Percentiles rank a stretch among this genome's conserved stretches.
phyloP scores from a whole-genome alignment of 176 grass and related monocot genomes.

The Chloris gayana region DNA sequence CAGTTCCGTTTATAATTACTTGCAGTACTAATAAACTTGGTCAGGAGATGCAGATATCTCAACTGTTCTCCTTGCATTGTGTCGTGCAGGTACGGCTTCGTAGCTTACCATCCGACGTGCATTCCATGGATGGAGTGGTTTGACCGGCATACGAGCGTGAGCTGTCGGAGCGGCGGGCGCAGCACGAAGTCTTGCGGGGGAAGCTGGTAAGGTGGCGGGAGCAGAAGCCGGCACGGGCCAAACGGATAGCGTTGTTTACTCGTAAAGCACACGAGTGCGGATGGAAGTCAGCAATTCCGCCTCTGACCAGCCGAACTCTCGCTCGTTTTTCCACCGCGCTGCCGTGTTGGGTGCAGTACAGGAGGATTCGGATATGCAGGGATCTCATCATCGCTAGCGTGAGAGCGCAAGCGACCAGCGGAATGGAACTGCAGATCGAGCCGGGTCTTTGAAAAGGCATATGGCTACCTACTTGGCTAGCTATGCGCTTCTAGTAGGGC shows the following conservation, averaged over 20 bases:
- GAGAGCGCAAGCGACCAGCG: conserved; percentile 23
- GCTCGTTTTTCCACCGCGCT: neutral
- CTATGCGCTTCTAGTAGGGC: too few species aligned
- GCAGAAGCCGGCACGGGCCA: neutral
- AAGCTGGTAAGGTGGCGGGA: conserved; percentile 20
- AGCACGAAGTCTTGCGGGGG: neutral
- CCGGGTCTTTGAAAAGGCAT: conserved; percentile 6
- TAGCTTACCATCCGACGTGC: neutral
- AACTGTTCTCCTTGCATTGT: neutral
- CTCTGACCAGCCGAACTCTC: conserved; percentile 23
- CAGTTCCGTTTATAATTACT: neutral
- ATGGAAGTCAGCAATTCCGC: conserved; percentile 33
- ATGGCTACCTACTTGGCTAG: neutral
- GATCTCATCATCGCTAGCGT: neutral
- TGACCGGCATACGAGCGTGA: neutral
- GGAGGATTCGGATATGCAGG: neutral
- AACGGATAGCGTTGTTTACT: conserved; percentile 41
- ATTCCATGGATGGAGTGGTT: neutral
- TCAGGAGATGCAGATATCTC: neutral
- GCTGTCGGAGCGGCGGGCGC: conserved; percentile 47
- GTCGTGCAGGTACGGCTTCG: neutral
- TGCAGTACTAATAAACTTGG: neutral
- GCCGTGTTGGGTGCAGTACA: neutral
- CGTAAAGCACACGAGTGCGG: neutral
- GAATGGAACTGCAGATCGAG: neutral